Evolutionary conservation across 1,284 basidiomycete species (phyloP).

Genomic region (Amylostereum chailletii): DNA sequence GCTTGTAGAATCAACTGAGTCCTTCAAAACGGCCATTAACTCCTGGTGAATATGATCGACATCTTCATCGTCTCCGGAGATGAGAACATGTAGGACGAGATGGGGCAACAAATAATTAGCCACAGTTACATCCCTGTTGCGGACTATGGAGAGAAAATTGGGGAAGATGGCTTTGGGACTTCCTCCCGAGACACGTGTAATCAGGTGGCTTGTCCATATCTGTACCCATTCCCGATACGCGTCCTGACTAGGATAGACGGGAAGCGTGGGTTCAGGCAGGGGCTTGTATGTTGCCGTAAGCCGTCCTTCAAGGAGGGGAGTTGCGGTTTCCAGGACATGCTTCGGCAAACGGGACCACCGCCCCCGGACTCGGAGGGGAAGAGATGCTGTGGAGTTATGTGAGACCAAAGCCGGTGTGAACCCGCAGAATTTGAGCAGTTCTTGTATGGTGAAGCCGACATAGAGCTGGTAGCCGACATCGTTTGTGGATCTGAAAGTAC

Average conservation of each 20-base stretch:
- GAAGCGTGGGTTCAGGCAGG: slow-evolving; percentile 37
- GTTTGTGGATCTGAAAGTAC: slow-evolving; percentile 89
- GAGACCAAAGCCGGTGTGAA: slow-evolving; percentile 71
- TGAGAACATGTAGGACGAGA: slow-evolving; percentile 80
- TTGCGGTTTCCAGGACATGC: slow-evolving; percentile 81
- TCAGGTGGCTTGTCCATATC: slow-evolving; percentile 82
- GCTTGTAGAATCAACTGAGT: slow-evolving; percentile 69
- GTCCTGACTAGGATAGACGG: slow-evolving; percentile 69
- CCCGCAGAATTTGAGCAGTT: slow-evolving; percentile 82
- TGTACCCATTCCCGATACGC: slow-evolving; percentile 98
- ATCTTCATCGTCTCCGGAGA: slow-evolving; percentile 65
- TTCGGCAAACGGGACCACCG: slow-evolving; percentile 79
- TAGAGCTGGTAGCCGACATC: slow-evolving; percentile 90
- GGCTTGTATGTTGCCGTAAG: slow-evolving; percentile 43
- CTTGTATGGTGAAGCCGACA: slow-evolving; percentile 90
- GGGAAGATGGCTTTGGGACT: slow-evolving; percentile 67
- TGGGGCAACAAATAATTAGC: slow-evolving; percentile 90
- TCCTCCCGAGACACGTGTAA: slow-evolving; percentile 52
- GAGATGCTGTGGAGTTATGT: slow-evolving; percentile 36
- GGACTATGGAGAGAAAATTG: slow-evolving; percentile 73
- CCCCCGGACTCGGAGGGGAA: slow-evolving; percentile 57
- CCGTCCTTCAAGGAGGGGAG: slow-evolving; percentile 77
- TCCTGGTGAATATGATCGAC: slow-evolving; percentile 67
- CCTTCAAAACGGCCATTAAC: slow-evolving; percentile 76
- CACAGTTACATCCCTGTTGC: slow-evolving; percentile 86